Evolutionary conservation across 2,329 filamentous ascomycete genomes (phyloP), one percentile per base, ranked within the genome.

Genomic region (Gliomastix tumulicola): DNA sequence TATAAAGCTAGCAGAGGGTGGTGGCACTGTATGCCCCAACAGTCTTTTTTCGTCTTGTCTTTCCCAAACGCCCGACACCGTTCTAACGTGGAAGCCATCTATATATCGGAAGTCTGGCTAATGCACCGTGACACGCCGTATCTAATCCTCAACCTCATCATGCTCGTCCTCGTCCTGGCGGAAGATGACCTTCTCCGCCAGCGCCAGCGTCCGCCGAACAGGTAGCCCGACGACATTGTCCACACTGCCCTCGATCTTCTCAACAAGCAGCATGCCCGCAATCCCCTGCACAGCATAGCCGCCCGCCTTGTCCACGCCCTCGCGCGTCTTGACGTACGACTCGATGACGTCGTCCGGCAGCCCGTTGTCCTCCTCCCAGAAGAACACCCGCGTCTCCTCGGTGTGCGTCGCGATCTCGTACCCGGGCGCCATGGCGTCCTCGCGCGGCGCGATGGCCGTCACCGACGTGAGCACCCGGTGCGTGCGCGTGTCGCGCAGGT

Each of bases 151-250:
- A 5, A 32, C 32, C 35, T 37, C 30, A 5, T 30, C 41, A 19
- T 39, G 39, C 27, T 59, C 56, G 3, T 61, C 57, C 20, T 69
- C 69, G 36, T 81, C 74, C 50, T 88, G 86, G 45, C 76, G 79
- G 49, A 82, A 79, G 45, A 96, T 69, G n/a, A 88, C 84, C 68
- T 82, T 86, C 66, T 97, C 90, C 41, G 94, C 92, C 50, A 96
- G 59, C 54, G 79, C 78, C 57, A 98, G 56, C 11, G 81, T 85
- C 46, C 76, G 74, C 48, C 88, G 75, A 45, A 97, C 70, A 7
- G 92, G 92, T 58, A 98, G 58, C 1, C 92, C 92, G 20, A 98
- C 81, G 2, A 97, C 92, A 59, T 97, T 97, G 66, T 98, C 92
- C 51, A 88, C 86, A 37, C 79, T 80, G 10, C 92, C 92, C 45